Conservation (phyloP, 2,329 filamentous ascomycete genomes). For the Cladobotryum protrusum region DNA sequence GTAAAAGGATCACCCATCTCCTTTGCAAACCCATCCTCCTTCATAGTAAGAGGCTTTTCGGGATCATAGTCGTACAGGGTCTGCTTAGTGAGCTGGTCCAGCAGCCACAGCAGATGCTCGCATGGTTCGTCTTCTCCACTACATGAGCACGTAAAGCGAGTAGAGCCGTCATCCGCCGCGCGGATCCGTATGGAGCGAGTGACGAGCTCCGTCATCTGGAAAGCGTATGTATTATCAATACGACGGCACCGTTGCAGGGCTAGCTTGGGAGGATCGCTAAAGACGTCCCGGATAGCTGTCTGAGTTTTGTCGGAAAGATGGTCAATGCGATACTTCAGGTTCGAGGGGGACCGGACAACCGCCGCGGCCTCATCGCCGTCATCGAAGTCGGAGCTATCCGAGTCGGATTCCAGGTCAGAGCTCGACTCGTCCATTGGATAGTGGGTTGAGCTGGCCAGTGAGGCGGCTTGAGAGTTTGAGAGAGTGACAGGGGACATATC, state of each 20-base stretch:
- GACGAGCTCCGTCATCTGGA: conserved; percentile 49
- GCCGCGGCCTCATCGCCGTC: conserved; percentile 25
- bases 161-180: conserved; percentile 31
- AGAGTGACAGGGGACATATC: conserved; percentile 23
- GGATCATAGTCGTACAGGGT: conserved; percentile 35
- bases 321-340: conserved; percentile 36
- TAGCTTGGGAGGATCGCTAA: conserved; percentile 43
- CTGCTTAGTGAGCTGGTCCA: conserved; percentile 47
- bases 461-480: conserved; percentile 13
- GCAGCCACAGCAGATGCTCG: conserved; percentile 48
- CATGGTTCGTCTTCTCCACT: conserved; percentile 33
- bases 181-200: conserved; percentile 47
- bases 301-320: conserved; percentile 32
- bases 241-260: conserved; percentile 44
- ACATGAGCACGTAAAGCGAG: conserved; percentile 43
- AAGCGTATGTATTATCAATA: conserved; percentile 45
- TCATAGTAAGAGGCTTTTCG: conserved; percentile 36
- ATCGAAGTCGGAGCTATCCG: conserved; percentile 23
- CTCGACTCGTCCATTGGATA: conserved; percentile 19
- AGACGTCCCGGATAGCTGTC: conserved; percentile 36
- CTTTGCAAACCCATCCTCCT: conserved; percentile 35
- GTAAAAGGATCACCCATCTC: conserved; percentile 44
- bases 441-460: conserved; percentile 4
- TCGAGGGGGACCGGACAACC: conserved; percentile 32
- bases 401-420: conserved; percentile 23